Evolutionary conservation across 768 basidiomycete genomes (phyloP), one percentile per base, ranked within the genome.

Genomic region (Coprinopsis sp.): DNA sequence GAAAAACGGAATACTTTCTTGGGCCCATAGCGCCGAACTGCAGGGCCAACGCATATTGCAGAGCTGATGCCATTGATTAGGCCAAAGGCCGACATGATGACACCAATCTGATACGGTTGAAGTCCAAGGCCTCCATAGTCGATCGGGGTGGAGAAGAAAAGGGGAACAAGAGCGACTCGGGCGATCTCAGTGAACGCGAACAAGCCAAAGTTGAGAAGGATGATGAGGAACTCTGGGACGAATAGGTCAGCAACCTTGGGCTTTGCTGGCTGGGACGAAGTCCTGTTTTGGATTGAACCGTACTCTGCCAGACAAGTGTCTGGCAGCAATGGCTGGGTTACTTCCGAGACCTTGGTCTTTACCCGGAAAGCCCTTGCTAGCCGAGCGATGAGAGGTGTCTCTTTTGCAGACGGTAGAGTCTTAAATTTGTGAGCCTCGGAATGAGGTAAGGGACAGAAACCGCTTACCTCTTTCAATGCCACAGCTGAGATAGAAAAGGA

Each of bases 111-210:
- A 33, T 75, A 72, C 0, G 87, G 82, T 19, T 71, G 63, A 30
- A 89, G 66, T 3, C 84, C 84, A 4, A 87, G 73, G 2, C 87
- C 86, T 19, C 87, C 86, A 2, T 74, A 66, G 12, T 64, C 61
- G 37, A 78, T 60, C 0, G 86, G 78, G 0, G 84, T 87, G 10
- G 84, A 81, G 47, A 65, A 74, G 31, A 73, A 61, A 36, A 76
- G 63, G 8, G 73, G 73, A 21, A 61, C 49, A 12, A 76, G 66
- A 10, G 64, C 69, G 18, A 56, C 53, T 33, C 62, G 54, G 33
- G 56, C 52, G 64, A 71, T 70, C 47, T 70, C 69, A 22, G 57
- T 46, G 58, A 74, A 73, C 7, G 65, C 37, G 18, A 71, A 59
- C 52, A 65, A 64, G 6, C 56, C 53, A 46, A 67, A 62, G 49